phyloP scores from a whole-genome alignment of 768 basidiomycete species.

The Dioszegia aurantiaca region DNA sequence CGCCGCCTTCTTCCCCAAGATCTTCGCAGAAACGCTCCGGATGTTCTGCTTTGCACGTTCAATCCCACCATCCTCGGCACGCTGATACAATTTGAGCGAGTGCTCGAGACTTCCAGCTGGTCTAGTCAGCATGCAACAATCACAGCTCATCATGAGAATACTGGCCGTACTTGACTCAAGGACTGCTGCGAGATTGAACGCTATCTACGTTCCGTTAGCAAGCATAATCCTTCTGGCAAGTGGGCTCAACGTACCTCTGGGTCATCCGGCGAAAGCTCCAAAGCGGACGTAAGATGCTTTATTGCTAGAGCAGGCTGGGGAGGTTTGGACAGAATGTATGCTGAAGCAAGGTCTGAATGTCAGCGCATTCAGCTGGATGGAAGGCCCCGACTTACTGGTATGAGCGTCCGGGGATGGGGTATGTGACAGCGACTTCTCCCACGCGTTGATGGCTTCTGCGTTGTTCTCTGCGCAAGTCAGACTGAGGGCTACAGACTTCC shows the following conservation, averaged over 20 bases:
- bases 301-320: constrained; percentile 53
- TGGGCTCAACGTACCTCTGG: constrained; percentile 40
- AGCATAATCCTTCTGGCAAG: too few relatives aligned
- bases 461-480: constrained; percentile 34
- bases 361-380: neutral
- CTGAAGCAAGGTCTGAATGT: constrained; percentile 50
- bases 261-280: constrained; percentile 48
- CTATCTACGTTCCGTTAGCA: too few relatives aligned
- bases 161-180: constrained; percentile 48
- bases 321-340: constrained; percentile 51
- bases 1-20: constrained; percentile 23
- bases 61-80: constrained; percentile 50
- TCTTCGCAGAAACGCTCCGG: constrained; percentile 48
- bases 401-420: constrained; percentile 51
- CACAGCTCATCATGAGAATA: too few relatives aligned
- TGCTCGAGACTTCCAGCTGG: constrained; percentile 51
- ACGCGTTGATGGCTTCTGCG: constrained; percentile 42
- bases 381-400: constrained; percentile 40
- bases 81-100: constrained; percentile 50
- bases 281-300: constrained; percentile 50
- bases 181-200: constrained; percentile 51
- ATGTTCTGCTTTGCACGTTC: constrained; percentile 52
- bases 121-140: neutral
- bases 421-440: constrained; percentile 42
- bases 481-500: neutral